phyloP scores from a whole-genome alignment of 768 basidiomycete species.

The Cystoderma amianthinum region DNA sequence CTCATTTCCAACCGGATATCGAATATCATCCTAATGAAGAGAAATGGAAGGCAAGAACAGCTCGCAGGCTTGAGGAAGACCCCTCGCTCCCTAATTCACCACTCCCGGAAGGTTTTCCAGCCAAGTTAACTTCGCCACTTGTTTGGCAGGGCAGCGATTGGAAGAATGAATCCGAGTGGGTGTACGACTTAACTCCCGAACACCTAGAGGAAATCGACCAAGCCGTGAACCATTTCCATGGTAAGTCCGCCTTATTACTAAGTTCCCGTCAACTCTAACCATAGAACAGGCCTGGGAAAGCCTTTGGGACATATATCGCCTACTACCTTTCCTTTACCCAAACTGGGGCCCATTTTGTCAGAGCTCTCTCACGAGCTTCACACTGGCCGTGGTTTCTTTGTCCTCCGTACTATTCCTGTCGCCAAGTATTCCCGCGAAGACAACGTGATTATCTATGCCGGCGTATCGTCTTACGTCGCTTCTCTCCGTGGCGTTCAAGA shows the following conservation, averaged over 20 bases:
- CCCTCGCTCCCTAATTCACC: constrained; percentile 19
- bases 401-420: constrained; percentile 16
- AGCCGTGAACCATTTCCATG: constrained; percentile 24
- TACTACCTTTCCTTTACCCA: constrained; percentile 15
- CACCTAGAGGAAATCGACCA: constrained; percentile 29
- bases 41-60: constrained; percentile 30
- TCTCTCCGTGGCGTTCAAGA: constrained; percentile 13
- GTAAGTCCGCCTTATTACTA: constrained; percentile 11
- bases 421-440: constrained; percentile 13
- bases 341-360: constrained; percentile 12
- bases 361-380: constrained; percentile 14
- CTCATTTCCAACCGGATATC: constrained; percentile 25
- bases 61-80: constrained; percentile 23
- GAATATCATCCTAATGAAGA: constrained; percentile 28
- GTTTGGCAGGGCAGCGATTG: constrained; percentile 40
- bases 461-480: constrained; percentile 15
- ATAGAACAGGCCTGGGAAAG: not conserved
- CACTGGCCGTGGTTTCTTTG: constrained; percentile 16
- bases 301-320: not conserved
- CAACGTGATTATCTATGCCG: constrained; percentile 14
- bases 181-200: constrained; percentile 20
- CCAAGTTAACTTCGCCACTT: constrained; percentile 23
- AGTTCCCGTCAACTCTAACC: not conserved
- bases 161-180: constrained; percentile 31
- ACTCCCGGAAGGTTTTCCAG: constrained; percentile 28